A percentile compares a stretch with the other conserved stretches of the same genome.
Conservation (phyloP, 2,329 filamentous ascomycete genomes). For the Hyphodiscus sp. region DNA sequence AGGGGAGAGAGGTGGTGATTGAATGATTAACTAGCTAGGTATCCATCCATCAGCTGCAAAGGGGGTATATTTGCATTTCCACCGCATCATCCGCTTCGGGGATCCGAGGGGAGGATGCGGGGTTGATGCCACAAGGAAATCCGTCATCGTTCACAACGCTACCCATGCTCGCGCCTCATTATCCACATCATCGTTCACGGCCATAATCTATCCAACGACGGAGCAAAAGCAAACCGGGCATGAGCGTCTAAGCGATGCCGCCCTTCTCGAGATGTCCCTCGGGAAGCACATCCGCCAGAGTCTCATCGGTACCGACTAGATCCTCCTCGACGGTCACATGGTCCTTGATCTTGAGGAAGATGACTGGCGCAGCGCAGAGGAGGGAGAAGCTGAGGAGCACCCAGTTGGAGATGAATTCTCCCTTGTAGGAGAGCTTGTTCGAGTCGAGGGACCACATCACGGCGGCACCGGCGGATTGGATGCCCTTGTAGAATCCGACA, state of each 20-base stretch:
- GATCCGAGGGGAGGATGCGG: not conserved
- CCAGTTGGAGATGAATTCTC: slow-evolving; percentile 71
- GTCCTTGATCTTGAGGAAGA: slow-evolving; percentile 74
- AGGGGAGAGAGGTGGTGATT: not conserved
- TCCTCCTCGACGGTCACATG: slow-evolving; percentile 78
- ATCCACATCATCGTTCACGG: not conserved
- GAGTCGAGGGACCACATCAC: slow-evolving; percentile 68
- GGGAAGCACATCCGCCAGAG: slow-evolving; percentile 58
- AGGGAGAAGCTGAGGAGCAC: slow-evolving; percentile 67
- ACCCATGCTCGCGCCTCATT: not conserved
- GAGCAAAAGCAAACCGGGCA: not conserved
- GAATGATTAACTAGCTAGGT: not conserved
- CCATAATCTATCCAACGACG: not conserved
- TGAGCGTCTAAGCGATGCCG: not conserved
- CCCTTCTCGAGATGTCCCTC: slow-evolving; percentile 11
- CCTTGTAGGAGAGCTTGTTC: slow-evolving; percentile 56
- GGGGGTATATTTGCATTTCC: not conserved
- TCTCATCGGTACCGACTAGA: slow-evolving; percentile 79
- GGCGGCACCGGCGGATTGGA: slow-evolving; percentile 81
- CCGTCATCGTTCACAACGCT: not conserved
- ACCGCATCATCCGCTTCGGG: not conserved
- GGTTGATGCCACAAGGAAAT: not conserved
- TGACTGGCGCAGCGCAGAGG: slow-evolving; percentile 70
- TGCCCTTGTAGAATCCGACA: slow-evolving; percentile 83
- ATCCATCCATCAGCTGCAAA: not conserved